Conservation (phyloP, 768 basidiomycete species). For the Termitomyces titanicus region DNA sequence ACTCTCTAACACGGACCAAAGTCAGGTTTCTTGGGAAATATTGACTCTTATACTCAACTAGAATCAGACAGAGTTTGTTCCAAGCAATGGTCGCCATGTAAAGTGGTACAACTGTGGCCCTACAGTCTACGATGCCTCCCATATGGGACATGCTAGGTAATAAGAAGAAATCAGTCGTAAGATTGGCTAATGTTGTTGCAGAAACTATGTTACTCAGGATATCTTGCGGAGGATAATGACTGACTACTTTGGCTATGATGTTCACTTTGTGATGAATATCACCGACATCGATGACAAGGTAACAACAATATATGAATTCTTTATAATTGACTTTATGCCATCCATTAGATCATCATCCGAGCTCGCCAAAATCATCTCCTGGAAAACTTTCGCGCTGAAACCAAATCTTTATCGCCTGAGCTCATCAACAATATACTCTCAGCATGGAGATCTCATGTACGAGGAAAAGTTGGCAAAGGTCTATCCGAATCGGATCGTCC, state of each 20-base stretch:
- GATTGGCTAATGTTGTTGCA: constrained; percentile 25
- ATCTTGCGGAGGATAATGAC: constrained; percentile 84
- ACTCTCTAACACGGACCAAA: constrained; percentile 90
- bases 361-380: constrained; percentile 79
- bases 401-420: constrained; percentile 47
- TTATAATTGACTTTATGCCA: constrained; percentile 1
- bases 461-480: constrained; percentile 60
- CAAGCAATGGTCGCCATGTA: constrained; percentile 65
- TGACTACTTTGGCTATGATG: constrained; percentile 96
- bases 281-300: constrained; percentile 99
- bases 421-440: constrained; percentile 54
- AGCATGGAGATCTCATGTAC: constrained; percentile 67
- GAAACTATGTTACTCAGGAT: constrained; percentile 97
- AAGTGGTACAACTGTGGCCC: constrained; percentile 99
- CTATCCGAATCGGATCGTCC: constrained; percentile 49
- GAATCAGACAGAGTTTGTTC: constrained; percentile 70
- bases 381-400: constrained; percentile 55
- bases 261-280: constrained; percentile 99
- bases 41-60: constrained; percentile 11
- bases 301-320: constrained; percentile 16
- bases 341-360: constrained; percentile 80
- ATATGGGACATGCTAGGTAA: constrained; percentile 98
- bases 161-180: constrained; percentile 10
- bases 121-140: constrained; percentile 96
- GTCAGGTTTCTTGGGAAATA: constrained; percentile 35